These are phyloP conservation scores for Spathaspora girioi DNA, from an alignment of 805 yeast genomes.

Conservation along the genomic window DNA sequence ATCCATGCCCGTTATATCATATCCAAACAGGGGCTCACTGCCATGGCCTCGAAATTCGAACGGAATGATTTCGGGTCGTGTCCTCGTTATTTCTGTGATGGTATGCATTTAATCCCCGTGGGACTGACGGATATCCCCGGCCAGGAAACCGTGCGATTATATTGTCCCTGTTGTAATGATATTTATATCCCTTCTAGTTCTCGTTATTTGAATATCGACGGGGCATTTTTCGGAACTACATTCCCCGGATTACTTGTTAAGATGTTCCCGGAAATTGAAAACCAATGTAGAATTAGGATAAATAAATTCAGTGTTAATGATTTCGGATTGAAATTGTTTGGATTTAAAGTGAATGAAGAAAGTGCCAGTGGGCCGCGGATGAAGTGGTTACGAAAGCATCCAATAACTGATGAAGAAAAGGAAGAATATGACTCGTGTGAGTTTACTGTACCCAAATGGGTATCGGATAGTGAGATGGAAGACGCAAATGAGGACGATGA, in stretches of 20 bases:
- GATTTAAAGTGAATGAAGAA: constrained; percentile 74
- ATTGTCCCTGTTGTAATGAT: constrained; percentile 93
- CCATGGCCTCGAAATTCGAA: constrained; percentile 93
- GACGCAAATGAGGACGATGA: constrained; percentile 28
- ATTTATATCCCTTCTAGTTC: constrained; percentile 83
- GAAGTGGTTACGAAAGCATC: constrained; percentile 88
- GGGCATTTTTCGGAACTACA: constrained; percentile 95
- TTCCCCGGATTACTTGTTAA: constrained; percentile 91
- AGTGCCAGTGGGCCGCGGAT: constrained; percentile 88
- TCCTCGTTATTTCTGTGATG: constrained; percentile 85
- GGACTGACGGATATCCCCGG: constrained; percentile 92
- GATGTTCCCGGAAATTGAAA: constrained; percentile 86
- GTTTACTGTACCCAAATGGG: constrained; percentile 46
- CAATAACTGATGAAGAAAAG: constrained; percentile 57
- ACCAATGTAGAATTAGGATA: constrained; percentile 59
- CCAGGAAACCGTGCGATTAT: constrained; percentile 84
- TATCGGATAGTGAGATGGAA: constrained; percentile 10
- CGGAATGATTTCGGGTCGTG: constrained; percentile 87
- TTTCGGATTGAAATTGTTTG: constrained; percentile 77
- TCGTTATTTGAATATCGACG: constrained; percentile 86
- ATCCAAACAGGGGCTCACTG: constrained; percentile 83
- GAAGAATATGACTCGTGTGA: constrained; percentile 65
- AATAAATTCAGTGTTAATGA: constrained; percentile 46
- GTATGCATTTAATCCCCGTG: constrained; percentile 85
- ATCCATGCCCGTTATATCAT: constrained; percentile 90